These are phyloP conservation scores for Salvia miltiorrhiza DNA, from an alignment of 257 asterid genomes.

Conservation along the genomic window DNA sequence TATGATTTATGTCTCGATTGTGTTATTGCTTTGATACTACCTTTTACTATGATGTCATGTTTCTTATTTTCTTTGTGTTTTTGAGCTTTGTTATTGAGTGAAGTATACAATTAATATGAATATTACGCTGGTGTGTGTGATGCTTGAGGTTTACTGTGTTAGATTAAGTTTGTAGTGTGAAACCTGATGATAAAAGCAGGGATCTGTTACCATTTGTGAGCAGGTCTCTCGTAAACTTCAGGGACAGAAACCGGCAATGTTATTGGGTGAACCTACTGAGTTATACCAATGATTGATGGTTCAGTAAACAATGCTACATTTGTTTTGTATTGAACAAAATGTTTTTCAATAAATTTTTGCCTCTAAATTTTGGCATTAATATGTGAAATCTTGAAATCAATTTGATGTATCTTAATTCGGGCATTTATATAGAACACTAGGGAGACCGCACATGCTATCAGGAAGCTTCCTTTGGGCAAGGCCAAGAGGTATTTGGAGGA, in stretches of 20 bases:
- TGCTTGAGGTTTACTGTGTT: background rate
- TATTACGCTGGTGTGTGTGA: background rate
- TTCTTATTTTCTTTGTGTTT: background rate
- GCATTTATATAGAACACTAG: constrained; percentile 43
- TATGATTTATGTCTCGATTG: background rate
- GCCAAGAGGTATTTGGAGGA: no score
- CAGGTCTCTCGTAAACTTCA: background rate
- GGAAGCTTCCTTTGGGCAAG: no score
- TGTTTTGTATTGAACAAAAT: background rate
- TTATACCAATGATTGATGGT: constrained; percentile 23
- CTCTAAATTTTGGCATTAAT: background rate
- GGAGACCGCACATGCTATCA: constrained; percentile 68
- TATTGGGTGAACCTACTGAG: background rate
- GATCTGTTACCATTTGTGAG: background rate
- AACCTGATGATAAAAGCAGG: background rate
- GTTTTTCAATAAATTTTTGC: no score
- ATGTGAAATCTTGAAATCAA: background rate
- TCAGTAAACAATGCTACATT: constrained; percentile 45
- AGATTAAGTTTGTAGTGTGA: background rate
- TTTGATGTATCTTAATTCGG: background rate
- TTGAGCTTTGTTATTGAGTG: background rate
- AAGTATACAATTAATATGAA: background rate
- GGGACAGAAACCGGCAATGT: background rate
- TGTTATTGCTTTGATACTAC: background rate
- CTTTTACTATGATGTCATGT: no score